Evolutionary conservation across 257 asterid genomes (phyloP).

Genomic region (Solanum sejunctum): DNA sequence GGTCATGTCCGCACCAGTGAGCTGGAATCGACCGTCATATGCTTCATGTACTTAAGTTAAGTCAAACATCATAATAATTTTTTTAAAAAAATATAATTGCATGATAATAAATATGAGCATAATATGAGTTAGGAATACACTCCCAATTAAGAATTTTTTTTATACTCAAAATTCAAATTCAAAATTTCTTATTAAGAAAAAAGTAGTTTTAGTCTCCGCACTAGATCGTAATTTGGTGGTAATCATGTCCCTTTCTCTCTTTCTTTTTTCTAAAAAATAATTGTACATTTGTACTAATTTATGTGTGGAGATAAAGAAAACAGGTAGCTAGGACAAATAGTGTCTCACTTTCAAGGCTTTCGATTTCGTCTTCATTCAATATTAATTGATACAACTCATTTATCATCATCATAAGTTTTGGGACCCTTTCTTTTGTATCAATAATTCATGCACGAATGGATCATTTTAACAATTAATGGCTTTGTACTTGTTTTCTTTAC

Average conservation of each 20-base stretch:
- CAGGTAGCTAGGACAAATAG: neutral
- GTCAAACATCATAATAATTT: neutral
- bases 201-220: too few relatives aligned
- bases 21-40: neutral
- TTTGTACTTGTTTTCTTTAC: neutral
- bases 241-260: neutral
- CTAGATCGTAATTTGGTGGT: too few relatives aligned
- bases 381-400: neutral
- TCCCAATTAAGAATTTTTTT: too few relatives aligned
- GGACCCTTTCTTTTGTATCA: neutral
- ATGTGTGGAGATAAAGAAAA: neutral
- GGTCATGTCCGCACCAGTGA: neutral
- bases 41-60: too few relatives aligned
- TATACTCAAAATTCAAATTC: too few relatives aligned
- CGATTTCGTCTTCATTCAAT: neutral
- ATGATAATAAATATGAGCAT: neutral
- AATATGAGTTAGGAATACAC: neutral
- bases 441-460: slow-evolving; percentile 1
- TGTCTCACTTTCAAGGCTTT: neutral
- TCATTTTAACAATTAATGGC: neutral
- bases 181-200: too few relatives aligned
- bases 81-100: neutral
- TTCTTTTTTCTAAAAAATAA: neutral
- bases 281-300: neutral
- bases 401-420: neutral